A percentile compares a stretch with the other conserved stretches of the same genome.
Evolutionary conservation across 176 grass and related monocot species (phyloP).

Genomic region (Poa annua): DNA sequence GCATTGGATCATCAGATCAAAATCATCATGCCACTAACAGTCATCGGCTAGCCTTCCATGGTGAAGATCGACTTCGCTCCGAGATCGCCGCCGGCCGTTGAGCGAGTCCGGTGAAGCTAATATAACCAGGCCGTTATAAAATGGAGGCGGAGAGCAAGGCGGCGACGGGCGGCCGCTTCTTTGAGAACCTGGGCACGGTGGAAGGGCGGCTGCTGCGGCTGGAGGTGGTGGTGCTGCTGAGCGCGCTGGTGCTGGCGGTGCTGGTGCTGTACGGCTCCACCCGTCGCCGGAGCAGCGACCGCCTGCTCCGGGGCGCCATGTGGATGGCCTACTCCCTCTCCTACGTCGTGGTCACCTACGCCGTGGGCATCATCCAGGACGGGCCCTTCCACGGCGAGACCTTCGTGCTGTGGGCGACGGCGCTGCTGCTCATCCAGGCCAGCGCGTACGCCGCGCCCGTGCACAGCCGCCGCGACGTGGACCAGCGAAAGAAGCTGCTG

Average conservation of each 20-base stretch:
- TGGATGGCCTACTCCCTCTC: conserved; percentile 65
- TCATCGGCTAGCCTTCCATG: not conserved
- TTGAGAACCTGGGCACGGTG: conserved; percentile 40
- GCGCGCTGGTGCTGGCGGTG: conserved; percentile 49
- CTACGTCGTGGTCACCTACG: conserved; percentile 64
- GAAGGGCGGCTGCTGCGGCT: conserved; percentile 45
- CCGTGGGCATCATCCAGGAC: conserved; percentile 60
- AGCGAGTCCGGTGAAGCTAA: not conserved
- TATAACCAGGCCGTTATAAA: not conserved
- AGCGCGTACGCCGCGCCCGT: conserved; percentile 47
- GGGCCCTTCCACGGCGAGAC: conserved; percentile 58
- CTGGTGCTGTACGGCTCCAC: conserved; percentile 53
- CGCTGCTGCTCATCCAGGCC: conserved; percentile 55
- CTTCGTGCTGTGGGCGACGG: conserved; percentile 59
- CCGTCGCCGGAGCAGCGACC: conserved; percentile 48
- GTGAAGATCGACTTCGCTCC: not conserved
- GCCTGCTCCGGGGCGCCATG: conserved; percentile 47
- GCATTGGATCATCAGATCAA: not conserved
- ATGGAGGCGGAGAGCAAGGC: conserved; percentile 10
- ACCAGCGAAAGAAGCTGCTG: conserved; percentile 63
- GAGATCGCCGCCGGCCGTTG: not conserved
- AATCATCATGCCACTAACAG: not conserved
- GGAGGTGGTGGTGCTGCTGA: conserved; percentile 58
- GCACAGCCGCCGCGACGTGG: conserved; percentile 55
- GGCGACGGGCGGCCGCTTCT: conserved; percentile 4